These are phyloP conservation scores for Pleurotus giganteus DNA, from an alignment of 768 basidiomycete species.

Conservation along the genomic window DNA sequence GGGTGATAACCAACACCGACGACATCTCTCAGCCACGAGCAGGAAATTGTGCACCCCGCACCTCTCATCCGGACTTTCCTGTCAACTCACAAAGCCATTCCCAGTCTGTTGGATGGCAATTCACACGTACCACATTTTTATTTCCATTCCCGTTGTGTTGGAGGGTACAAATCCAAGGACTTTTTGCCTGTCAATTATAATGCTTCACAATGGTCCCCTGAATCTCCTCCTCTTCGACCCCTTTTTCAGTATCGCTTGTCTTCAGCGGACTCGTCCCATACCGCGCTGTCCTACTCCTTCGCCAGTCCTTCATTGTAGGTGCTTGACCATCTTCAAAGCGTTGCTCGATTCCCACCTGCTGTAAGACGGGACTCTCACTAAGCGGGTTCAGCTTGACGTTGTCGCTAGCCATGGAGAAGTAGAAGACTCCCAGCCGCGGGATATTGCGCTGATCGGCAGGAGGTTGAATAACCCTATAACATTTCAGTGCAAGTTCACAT, in stretches of 20 bases:
- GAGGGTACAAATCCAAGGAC: too few species aligned
- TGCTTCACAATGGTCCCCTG: slow-evolving; percentile 45
- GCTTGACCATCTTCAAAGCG: slow-evolving; percentile 32
- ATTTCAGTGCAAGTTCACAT: neutral
- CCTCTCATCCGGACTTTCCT: too few species aligned
- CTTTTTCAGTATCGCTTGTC: slow-evolving; percentile 26
- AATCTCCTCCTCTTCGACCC: slow-evolving; percentile 45
- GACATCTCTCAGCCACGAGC: too few species aligned
- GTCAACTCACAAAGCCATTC: too few species aligned
- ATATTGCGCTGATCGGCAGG: slow-evolving; percentile 41
- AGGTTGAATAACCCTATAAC: slow-evolving; percentile 42
- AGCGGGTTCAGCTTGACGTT: slow-evolving; percentile 37
- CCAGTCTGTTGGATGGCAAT: too few species aligned
- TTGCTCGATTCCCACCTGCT: slow-evolving; percentile 32
- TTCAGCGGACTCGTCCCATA: slow-evolving; percentile 38
- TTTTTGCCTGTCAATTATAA: slow-evolving; percentile 34
- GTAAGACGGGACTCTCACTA: slow-evolving; percentile 39
- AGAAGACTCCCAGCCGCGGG: slow-evolving; percentile 46
- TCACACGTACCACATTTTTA: neutral
- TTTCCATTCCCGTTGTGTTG: too few species aligned
- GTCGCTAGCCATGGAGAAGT: slow-evolving; percentile 44
- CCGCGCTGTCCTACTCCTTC: slow-evolving; percentile 35
- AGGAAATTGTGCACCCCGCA: too few species aligned
- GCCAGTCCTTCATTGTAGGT: slow-evolving; percentile 40
- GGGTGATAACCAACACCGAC: too few species aligned